Evolutionary conservation across 352 stramenopile species (phyloP), one percentile per base, ranked within the genome.

Genomic region (Globisporangium middletonii): DNA sequence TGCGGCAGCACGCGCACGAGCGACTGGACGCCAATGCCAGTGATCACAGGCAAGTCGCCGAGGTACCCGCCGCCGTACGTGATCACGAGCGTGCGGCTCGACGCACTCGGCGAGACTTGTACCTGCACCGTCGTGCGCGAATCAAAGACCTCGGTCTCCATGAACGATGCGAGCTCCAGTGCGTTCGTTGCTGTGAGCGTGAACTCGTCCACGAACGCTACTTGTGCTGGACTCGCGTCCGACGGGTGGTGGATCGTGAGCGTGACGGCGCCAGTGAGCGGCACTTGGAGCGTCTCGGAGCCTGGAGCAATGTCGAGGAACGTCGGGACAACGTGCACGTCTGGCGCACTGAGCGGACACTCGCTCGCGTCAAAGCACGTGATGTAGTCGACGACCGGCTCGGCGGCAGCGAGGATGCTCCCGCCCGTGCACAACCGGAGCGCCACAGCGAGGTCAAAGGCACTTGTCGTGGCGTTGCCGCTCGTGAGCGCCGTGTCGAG

Each of bases 301-400:
- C 58, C 58, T 15, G n/a, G 18, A 2, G 7, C 26, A 35, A 64
- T 49, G 15, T 37, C 26, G 23, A 60, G 26, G 16, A 37, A 54
- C 33, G 52, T 64, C 33, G 30, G 35, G n/a, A 41, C 18, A 18
- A 37, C 13, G 26, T 19, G 52, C 11, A 51, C 59, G 8, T 56
- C 41, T 11, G 43, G 53, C 1, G n/a, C 16, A 30, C 50, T 60
- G 11, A 64, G 30, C 11, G 53, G 47, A 38, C 59, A 64, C 35
- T 46, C 50, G 26, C 30, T 55, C 13, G 16, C 30, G 30, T 50
- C 26, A 27, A 55, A 57, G 43, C 62, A 64, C 42, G 60, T 15
- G 11, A 64, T n/a, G 48, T 60, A 64, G 38, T 64, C 41, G 5
- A 44, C 60, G 12, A 68, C 23, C 7, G 51, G 59, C 13, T 50